These are phyloP conservation scores for Phytomonas francai DNA, from an alignment of 208 protist genomes.

Conservation along the genomic window DNA sequence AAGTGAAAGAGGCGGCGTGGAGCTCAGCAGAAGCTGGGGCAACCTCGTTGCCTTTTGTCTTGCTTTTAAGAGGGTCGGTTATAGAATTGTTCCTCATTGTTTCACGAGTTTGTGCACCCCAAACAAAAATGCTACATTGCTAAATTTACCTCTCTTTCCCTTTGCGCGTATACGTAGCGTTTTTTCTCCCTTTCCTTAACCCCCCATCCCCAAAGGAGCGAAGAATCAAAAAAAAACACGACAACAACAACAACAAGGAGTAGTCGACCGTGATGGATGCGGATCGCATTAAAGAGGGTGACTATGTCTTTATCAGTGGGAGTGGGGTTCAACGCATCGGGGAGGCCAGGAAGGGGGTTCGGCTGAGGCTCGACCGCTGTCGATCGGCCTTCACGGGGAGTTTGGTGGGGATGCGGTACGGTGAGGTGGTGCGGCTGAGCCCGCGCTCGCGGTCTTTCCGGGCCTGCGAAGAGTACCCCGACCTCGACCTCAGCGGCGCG, in stretches of 20 bases:
- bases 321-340: slow-evolving; percentile 61
- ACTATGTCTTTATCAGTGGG: slow-evolving; percentile 81
- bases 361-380: slow-evolving; percentile 58
- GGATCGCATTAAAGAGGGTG: slow-evolving; percentile 49
- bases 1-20: background rate
- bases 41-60: background rate
- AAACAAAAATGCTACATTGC: background rate
- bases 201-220: background rate
- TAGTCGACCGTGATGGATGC: slow-evolving; percentile 1
- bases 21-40: background rate
- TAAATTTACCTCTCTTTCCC: background rate
- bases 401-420: slow-evolving; percentile 78
- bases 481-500: slow-evolving; percentile 70
- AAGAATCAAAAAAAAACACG: background rate
- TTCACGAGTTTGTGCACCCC: no score
- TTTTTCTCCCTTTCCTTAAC: slow-evolving; percentile 6
- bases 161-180: background rate
- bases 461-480: slow-evolving; percentile 68
- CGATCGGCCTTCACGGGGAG: slow-evolving; percentile 46
- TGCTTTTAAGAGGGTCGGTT: background rate
- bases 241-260: background rate
- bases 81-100: no score
- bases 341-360: slow-evolving; percentile 40
- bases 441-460: slow-evolving; percentile 44
- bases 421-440: slow-evolving; percentile 64